Percentiles rank a stretch among this genome's conserved stretches.
These are phyloP conservation scores for Plasmodium knowlesi DNA, from an alignment of 169 alveolate genomes.

Conservation along the genomic window DNA sequence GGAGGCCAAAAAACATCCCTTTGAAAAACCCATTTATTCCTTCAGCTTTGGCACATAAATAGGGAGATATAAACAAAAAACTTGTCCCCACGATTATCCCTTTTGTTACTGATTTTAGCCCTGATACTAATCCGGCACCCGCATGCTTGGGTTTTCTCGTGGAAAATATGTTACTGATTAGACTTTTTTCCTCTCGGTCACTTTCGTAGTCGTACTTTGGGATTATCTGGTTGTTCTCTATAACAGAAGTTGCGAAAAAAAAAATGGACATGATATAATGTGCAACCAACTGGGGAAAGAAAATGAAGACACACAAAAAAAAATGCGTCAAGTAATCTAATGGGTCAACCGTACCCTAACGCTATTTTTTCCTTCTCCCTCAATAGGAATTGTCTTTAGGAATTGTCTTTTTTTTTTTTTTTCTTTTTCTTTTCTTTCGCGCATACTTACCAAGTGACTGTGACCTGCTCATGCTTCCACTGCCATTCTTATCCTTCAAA, in stretches of 20 bases:
- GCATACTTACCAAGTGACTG: slow-evolving; percentile 3
- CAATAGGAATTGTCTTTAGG: background rate
- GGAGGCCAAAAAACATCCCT: slow-evolving; percentile 91
- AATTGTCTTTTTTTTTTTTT: too few relatives aligned
- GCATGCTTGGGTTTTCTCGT: slow-evolving; percentile 87
- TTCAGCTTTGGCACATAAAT: slow-evolving; percentile 89
- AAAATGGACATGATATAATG: background rate
- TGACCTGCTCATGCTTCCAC: slow-evolving; percentile 5
- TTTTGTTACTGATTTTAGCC: slow-evolving; percentile 90
- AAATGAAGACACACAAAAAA: background rate
- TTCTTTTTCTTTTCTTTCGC: too few relatives aligned
- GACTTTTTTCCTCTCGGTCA: slow-evolving; percentile 42
- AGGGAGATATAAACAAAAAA: slow-evolving; percentile 90
- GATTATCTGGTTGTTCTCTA: slow-evolving; percentile 48
- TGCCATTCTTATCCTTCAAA: background rate
- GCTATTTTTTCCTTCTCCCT: background rate
- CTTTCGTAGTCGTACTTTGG: slow-evolving; percentile 17
- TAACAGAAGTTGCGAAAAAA: background rate
- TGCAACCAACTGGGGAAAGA: background rate
- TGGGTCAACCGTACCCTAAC: background rate
- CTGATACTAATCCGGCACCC: slow-evolving; percentile 90
- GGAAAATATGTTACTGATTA: slow-evolving; percentile 84
- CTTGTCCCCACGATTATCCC: slow-evolving; percentile 92
- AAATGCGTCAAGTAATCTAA: background rate
- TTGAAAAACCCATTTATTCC: slow-evolving; percentile 92